Evolutionary conservation across 768 basidiomycete genomes (phyloP), one percentile per base, ranked within the genome.

Genomic region (Sarcodon aspratus): DNA sequence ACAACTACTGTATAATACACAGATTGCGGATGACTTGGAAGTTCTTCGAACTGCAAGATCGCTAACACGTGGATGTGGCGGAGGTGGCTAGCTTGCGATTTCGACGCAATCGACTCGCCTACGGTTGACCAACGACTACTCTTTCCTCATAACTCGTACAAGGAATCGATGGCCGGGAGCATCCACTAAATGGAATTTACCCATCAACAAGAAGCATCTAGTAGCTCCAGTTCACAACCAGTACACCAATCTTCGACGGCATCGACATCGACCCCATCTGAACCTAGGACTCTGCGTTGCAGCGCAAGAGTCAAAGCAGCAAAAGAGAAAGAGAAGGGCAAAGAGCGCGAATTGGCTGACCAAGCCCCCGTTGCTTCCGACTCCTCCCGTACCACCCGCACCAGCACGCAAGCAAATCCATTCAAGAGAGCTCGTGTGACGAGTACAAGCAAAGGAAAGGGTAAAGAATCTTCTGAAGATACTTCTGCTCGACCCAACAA

Each of bases 141-240:
- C 40, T 42, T 13, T 42, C 11, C 27, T 27, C 13, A 31, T 32
- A 47, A 31, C 46, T 47, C 34, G 11, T 17, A 32, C 21, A 54
- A 51, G 58, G 61, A 58, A 61, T 85, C 85, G 80, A 89, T 89
- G 85, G 85, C 85, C 81, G 80, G 78, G 79, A 67, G 80, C 75
- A 80, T 76, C 72, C 72, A 78, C 83, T 88, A 87, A 88, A 89
- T 89, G 86, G 86, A 89, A 82, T 79, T 83, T 79, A 76, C 77
- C 85, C 77, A 85, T 73, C 71, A 74, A 61, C 75, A 75, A 73
- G 78, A 80, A 78, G 79, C 80, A 76, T 76, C 75, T 66, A 74
- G 70, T 56, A 70, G 67, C 76, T 75, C 78, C 66, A 80, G 74
- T 68, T 63, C 71, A 70, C 67, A 69, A 55, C 62, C 72, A 64